Base-by-base conservation (phyloP, 352 stramenopile genomes). In the Phytophthora pistaciae region DNA sequence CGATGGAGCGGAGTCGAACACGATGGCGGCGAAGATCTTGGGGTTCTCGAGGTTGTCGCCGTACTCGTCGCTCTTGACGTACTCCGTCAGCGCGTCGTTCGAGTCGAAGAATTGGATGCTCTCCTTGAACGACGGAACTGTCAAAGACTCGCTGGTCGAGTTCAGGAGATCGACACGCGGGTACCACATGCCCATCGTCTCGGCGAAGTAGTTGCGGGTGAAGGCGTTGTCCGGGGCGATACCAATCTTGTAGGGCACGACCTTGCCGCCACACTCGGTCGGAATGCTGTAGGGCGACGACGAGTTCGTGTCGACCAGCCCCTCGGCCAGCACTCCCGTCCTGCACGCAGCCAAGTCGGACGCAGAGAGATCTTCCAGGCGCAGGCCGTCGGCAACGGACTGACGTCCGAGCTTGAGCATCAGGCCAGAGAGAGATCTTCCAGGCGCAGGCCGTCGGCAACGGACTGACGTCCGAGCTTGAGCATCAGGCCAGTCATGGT, bases 171-270 rank as follows among this genome's bases (percentile, higher is more conserved):
- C 52, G 29, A 91, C 62, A 36, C 83, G 79, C 18, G 83, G 85
- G 59, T 93, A 91, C 82, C 84, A 92, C 54, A 63, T n/a, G 5
- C 70, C 56, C 50, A 92, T 75, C 5, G 77, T 75, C 42, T 77
- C 52, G 33, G 75, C 50, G 61, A 92, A 92, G 68, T 92, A 92
- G 20, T 80, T 60, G 42, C 79, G 71, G 36, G 84, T 91, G 60
- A 90, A 92, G 6, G 72, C 64, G 23, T 74, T 82, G 56, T 91
- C 75, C 3, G 84, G 82, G 0, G 50, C 75, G 53, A 92, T 88
- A 2, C 42, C 84, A 60, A 91, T 76, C 63, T 92, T 91, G 64
- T 80, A 88, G 0, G 85, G 85, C 53, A 80, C 74, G 8, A 91
- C 77, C 16, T 84, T 83, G 44, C 66, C 57, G 0, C 44, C 68